Base-by-base conservation (phyloP, 148 eudicot genomes). In the Rhododendron griersonianum region DNA sequence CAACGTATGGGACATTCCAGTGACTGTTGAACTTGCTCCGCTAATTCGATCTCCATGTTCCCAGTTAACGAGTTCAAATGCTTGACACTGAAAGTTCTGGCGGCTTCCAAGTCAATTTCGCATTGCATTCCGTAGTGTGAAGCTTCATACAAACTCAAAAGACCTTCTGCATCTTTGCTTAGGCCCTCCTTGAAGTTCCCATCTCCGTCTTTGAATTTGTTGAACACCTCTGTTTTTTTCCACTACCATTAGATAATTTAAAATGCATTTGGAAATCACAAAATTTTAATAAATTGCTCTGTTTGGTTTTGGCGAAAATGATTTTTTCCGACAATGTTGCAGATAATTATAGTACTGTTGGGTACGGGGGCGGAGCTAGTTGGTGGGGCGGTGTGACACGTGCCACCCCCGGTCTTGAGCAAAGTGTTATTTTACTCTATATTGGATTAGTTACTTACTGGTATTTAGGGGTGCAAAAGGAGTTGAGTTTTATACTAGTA, bases 61-160 rank as follows among this genome's bases (percentile, higher is more conserved):
- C 45, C 63, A 28, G 33, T 10, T 1, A 16, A 75, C 23, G 53
- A 51, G 11, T 76, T 55, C 13, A 84, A 47, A 35, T 74, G 81
- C 37, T 33, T 37, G 35, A 15, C 18, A 10, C 81, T 75, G 28
- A 84, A 84, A 84, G n/a, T 50, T 23, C 35, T 23, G 81, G 86
- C 81, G 57, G 39, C 86, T 84, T 84, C 81, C 7, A 84, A 84
- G 2, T 84, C 86, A 50, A 21, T 23, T 25, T 84, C 86, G 6
- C 67, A 67, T 1, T 74, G 39, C 19, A 75, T 75, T 50, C 80
- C 81, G 39, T 44, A 48, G 47, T 84, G 69, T 37, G 81, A 71
- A 84, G 81, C 86, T 69, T 84, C 80, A 16, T 75, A 75, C 81
- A 74, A 47, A 21, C 81, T 76, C 67, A 48, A 18, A 8, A 83